A percentile compares a stretch with the other conserved stretches of the same genome.
Evolutionary conservation across 2,329 filamentous ascomycete species (phyloP).

Genomic region (Cladosporium sp.): DNA sequence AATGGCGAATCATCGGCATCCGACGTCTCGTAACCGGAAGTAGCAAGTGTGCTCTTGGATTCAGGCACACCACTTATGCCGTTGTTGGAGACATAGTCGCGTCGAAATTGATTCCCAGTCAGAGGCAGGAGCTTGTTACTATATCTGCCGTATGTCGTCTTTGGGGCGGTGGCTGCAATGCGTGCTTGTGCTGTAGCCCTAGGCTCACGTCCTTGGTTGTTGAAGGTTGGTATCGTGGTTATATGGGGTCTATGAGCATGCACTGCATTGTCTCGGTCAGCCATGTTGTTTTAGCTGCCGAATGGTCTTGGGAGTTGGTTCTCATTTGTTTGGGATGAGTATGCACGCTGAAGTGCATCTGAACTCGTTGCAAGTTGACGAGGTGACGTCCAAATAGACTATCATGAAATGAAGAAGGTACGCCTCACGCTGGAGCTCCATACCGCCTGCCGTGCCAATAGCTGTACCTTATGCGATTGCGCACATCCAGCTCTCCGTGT

Average conservation of each 20-base stretch:
- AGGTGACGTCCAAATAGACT: neutral
- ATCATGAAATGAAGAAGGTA: neutral
- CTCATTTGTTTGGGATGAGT: no score
- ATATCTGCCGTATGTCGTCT: conserved; percentile 21
- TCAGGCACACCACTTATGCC: no score
- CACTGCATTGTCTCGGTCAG: no score
- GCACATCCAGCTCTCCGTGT: no score
- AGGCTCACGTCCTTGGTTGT: neutral
- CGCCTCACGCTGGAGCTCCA: neutral
- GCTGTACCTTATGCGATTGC: no score
- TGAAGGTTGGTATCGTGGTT: no score
- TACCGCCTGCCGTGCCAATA: neutral
- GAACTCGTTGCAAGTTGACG: neutral
- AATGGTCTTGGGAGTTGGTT: no score
- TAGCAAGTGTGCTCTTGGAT: no score
- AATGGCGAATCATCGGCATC: conserved; percentile 27
- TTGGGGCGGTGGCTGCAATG: conserved; percentile 3
- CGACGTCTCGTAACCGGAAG: neutral
- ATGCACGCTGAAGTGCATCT: no score
- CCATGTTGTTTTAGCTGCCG: no score
- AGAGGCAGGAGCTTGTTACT: conserved; percentile 19
- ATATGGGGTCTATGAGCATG: no score
- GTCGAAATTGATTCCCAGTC: conserved; percentile 20
- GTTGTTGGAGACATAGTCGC: conserved; percentile 2
- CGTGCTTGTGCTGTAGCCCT: neutral